These are phyloP conservation scores for Penicillium sp. DNA, from an alignment of 2,329 filamentous ascomycete species.

Conservation along the genomic window DNA sequence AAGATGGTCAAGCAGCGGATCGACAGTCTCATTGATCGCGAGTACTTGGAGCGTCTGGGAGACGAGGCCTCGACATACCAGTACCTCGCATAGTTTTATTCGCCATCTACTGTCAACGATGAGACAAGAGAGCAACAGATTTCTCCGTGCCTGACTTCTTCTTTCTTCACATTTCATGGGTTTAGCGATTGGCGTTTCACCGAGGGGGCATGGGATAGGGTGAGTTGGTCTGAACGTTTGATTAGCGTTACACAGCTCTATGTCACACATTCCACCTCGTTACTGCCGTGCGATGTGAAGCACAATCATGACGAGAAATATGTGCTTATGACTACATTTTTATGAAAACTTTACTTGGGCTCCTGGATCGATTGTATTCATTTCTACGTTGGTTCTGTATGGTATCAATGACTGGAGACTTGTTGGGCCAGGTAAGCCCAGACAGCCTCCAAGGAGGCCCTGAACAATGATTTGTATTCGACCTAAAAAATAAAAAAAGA, in stretches of 20 bases:
- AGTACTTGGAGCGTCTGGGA: conserved; percentile 45
- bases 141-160: neutral
- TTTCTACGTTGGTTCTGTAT: too few species aligned
- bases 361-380: too few species aligned
- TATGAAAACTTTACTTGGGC: too few species aligned
- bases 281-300: neutral
- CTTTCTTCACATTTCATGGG: conserved; percentile 6
- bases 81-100: conserved; percentile 35
- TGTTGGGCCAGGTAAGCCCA: too few species aligned
- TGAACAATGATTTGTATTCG: too few species aligned
- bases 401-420: too few species aligned
- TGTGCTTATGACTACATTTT: neutral
- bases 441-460: too few species aligned
- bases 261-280: neutral
- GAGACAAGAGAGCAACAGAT: too few species aligned
- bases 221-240: conserved; percentile 2
- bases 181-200: conserved; percentile 24
- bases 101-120: too few species aligned
- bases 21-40: conserved; percentile 49
- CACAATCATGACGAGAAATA: neutral
- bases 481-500: too few species aligned
- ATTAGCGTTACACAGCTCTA: neutral
- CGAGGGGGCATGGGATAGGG: conserved; percentile 1
- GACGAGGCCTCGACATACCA: conserved; percentile 43
- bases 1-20: conserved; percentile 50